Conservation (phyloP, 176 grass and related monocot genomes). For the Oryza brachyantha region DNA sequence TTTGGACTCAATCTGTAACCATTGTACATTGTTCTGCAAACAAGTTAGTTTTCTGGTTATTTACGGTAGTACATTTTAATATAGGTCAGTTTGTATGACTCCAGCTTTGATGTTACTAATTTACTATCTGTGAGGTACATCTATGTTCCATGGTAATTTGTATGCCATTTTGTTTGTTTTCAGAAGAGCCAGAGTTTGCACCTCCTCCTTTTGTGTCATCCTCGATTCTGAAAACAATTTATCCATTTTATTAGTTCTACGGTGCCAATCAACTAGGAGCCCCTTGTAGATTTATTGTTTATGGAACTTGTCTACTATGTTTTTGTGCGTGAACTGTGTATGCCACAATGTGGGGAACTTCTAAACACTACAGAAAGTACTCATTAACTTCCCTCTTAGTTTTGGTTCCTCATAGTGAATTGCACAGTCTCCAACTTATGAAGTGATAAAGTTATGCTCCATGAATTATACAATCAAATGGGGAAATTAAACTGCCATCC, state of each 20-base stretch:
- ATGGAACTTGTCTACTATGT: neutral
- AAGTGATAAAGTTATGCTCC: neutral
- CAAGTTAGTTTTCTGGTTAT: neutral
- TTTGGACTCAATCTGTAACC: neutral
- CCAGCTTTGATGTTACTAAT: neutral
- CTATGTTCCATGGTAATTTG: neutral
- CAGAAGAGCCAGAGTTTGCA: neutral
- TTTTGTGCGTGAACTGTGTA: neutral
- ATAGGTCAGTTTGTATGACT: neutral
- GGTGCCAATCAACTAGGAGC: neutral
- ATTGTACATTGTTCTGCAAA: neutral
- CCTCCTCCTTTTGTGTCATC: neutral
- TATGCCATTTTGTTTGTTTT: neutral
- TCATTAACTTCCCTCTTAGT: neutral
- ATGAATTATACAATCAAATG: neutral
- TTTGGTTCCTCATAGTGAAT: neutral
- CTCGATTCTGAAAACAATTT: slow-evolving; percentile 1
- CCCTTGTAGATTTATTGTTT: neutral
- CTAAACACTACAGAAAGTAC: neutral
- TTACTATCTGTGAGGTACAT: neutral
- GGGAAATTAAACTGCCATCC: neutral
- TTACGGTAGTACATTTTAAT: neutral
- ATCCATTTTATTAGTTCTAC: neutral
- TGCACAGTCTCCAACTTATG: neutral
- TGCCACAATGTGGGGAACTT: neutral